A percentile compares a stretch with the other conserved stretches of the same genome.
These are phyloP conservation scores for Claviceps quebecensis DNA, from an alignment of 2,329 filamentous ascomycete species.

Conservation along the genomic window DNA sequence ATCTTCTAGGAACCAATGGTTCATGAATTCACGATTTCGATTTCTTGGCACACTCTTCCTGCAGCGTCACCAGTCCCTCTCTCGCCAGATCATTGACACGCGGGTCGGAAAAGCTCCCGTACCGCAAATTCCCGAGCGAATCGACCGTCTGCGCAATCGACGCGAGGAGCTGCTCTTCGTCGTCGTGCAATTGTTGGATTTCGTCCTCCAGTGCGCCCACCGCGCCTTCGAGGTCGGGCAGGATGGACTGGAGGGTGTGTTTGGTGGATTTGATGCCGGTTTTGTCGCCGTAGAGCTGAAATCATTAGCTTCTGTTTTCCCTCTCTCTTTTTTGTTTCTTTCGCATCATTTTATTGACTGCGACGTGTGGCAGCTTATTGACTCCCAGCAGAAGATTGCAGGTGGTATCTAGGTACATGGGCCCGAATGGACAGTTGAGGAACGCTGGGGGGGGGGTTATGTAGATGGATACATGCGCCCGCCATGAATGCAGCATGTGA, in stretches of 20 bases:
- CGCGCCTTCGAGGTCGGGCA: constrained; percentile 57
- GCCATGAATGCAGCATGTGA: no score
- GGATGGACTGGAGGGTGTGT: constrained; percentile 50
- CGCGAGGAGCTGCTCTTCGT: constrained; percentile 45
- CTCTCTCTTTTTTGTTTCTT: neutral
- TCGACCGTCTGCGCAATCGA: constrained; percentile 54
- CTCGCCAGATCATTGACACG: constrained; percentile 53
- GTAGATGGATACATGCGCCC: no score
- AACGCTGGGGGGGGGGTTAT: no score
- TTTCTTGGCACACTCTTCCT: constrained; percentile 45
- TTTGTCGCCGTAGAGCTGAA: constrained; percentile 42
- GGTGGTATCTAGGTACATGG: no score
- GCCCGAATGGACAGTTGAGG: no score
- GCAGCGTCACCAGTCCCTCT: constrained; percentile 41
- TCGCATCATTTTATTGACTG: no score
- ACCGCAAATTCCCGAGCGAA: constrained; percentile 67
- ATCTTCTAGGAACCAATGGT: neutral
- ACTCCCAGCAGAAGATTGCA: no score
- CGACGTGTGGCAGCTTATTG: no score
- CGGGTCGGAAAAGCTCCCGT: constrained; percentile 57
- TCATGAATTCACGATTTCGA: constrained; percentile 4
- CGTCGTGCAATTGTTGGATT: constrained; percentile 48
- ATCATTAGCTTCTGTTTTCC: neutral
- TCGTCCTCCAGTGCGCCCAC: constrained; percentile 52
- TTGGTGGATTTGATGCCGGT: constrained; percentile 30